These are phyloP conservation scores for Zopfia rhizophila DNA, from an alignment of 2,329 filamentous ascomycete genomes.

Conservation along the genomic window DNA sequence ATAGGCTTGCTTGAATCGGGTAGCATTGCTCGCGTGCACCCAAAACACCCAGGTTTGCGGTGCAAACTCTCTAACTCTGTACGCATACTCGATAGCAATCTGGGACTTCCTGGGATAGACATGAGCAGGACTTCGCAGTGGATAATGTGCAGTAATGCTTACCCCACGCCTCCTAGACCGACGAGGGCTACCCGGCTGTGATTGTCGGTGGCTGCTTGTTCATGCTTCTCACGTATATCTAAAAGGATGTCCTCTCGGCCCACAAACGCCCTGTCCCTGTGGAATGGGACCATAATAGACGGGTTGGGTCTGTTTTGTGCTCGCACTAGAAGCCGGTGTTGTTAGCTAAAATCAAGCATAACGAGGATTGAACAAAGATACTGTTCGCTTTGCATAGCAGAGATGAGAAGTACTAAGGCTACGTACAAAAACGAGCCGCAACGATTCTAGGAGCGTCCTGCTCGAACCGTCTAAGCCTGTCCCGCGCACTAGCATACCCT, in stretches of 20 bases:
- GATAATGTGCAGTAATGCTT: conserved; percentile 6
- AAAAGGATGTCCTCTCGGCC: conserved; percentile 18
- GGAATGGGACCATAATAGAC: conserved; percentile 20
- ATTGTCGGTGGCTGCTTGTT: conserved; percentile 6
- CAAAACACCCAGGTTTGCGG: conserved; percentile 17
- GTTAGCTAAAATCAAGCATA: no score
- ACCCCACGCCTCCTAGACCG: conserved; percentile 31
- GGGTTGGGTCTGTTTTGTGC: conserved; percentile 1
- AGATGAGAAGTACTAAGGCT: no score
- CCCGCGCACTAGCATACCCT: conserved; percentile 2
- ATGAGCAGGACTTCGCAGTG: conserved; percentile 16
- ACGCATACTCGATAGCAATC: conserved; percentile 27
- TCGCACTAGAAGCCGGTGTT: conserved; percentile 1
- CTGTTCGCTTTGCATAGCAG: no score
- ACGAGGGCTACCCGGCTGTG: conserved; percentile 24
- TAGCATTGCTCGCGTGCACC: conserved; percentile 22
- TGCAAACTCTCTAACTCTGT: conserved; percentile 8
- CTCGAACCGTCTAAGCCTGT: background rate
- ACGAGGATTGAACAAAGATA: no score
- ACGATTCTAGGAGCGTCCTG: conserved; percentile 5
- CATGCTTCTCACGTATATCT: conserved; percentile 12
- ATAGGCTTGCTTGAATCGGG: conserved; percentile 22
- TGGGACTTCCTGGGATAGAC: conserved; percentile 25
- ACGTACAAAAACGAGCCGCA: conserved; percentile 3
- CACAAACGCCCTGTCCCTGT: conserved; percentile 15